Evolutionary conservation across 441 rosid species (phyloP).

Genomic region (Lepidium campestre): DNA sequence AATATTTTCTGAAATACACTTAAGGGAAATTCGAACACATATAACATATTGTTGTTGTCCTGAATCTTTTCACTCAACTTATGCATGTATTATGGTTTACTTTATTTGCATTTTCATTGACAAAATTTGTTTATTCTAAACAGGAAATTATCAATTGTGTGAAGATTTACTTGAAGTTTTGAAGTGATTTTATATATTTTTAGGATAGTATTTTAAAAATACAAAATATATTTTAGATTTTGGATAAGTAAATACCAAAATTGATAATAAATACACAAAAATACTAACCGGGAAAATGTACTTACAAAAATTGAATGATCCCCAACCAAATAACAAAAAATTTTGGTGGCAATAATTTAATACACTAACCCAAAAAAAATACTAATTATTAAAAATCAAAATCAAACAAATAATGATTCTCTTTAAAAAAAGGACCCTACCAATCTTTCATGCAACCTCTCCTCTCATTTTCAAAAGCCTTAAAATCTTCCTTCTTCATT

Average conservation of each 20-base stretch:
- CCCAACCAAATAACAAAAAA: constrained; percentile 26
- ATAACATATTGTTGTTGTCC: no score
- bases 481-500: constrained; percentile 26
- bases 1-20: no score
- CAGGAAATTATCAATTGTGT: background rate
- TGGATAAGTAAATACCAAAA: background rate
- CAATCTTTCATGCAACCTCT: background rate
- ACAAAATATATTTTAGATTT: background rate
- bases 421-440: background rate
- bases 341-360: constrained; percentile 12
- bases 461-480: constrained; percentile 16
- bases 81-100: background rate
- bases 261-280: background rate
- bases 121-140: background rate
- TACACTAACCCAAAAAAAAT: background rate
- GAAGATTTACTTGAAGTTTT: background rate
- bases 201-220: background rate
- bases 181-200: background rate
- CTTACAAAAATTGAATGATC: constrained; percentile 16
- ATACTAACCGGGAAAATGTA: background rate
- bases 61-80: no score
- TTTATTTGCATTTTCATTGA: background rate
- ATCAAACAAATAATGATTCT: background rate
- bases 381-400: background rate
- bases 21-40: no score